Conservation (phyloP, 2,329 filamentous ascomycete species). For the Pyricularia pennisetigena region DNA sequence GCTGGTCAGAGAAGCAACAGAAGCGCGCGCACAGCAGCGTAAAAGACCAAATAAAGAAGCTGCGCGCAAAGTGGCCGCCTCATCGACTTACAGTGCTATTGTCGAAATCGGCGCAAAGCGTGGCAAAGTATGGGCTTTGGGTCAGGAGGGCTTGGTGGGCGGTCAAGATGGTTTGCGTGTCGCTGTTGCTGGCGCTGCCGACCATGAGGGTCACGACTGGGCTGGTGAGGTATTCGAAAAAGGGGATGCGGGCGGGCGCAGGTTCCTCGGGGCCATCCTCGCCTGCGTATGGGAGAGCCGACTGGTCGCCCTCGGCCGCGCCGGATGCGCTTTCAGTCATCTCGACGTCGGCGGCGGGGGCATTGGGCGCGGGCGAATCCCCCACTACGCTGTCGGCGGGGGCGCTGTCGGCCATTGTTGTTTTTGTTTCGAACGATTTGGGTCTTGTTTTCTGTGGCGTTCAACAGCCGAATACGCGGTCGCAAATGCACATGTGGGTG, state of each 20-base stretch:
- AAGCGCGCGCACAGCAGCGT: not conserved
- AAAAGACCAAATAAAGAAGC: constrained; percentile 1
- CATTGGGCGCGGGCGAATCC: constrained; percentile 13
- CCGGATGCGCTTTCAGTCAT: constrained; percentile 16
- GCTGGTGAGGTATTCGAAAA: constrained; percentile 54
- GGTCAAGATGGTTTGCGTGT: constrained; percentile 50
- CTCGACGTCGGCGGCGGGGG: constrained; percentile 13
- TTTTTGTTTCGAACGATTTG: not conserved
- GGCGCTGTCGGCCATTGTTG: constrained; percentile 14
- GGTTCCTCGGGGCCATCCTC: constrained; percentile 22
- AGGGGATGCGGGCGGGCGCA: constrained; percentile 28
- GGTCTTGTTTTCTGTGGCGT: not conserved
- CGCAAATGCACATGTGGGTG: too few species aligned
- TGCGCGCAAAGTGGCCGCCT: too few species aligned
- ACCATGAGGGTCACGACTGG: constrained; percentile 61
- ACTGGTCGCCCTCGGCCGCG: constrained; percentile 19
- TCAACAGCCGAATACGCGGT: too few species aligned
- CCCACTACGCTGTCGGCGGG: constrained; percentile 14
- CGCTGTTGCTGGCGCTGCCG: constrained; percentile 38
- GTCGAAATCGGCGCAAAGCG: constrained; percentile 52
- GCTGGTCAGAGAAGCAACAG: not conserved
- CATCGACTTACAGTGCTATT: constrained; percentile 44
- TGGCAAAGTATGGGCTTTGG: constrained; percentile 65
- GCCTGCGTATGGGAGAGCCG: constrained; percentile 25
- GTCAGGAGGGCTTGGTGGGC: constrained; percentile 71